Conservation (phyloP, 306 rosid species). For the Aeschynomene evenia region DNA sequence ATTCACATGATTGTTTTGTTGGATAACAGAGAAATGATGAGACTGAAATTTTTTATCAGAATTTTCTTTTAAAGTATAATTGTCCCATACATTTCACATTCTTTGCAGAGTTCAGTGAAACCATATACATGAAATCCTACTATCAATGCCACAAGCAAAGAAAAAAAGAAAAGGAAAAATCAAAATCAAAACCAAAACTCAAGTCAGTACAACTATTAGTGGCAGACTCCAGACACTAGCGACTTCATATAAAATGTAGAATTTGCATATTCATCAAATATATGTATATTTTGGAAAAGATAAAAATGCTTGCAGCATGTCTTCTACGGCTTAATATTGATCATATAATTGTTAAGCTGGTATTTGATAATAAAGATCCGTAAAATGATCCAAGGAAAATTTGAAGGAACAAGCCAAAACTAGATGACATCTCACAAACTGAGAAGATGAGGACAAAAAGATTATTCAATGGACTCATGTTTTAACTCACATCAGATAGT, state of each 20-base stretch:
- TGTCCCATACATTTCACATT: neutral
- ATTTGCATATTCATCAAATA: no score
- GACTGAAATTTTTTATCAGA: neutral
- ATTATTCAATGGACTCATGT: neutral
- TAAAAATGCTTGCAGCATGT: neutral
- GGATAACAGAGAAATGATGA: neutral
- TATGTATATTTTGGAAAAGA: no score
- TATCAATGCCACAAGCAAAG: neutral
- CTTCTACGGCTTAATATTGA: neutral
- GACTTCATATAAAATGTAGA: neutral
- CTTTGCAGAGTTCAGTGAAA: neutral
- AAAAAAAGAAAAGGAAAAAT: neutral
- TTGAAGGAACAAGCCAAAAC: neutral
- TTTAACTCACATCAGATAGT: conserved; percentile 54
- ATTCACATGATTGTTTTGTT: neutral
- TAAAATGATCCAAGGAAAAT: neutral
- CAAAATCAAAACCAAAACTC: conserved; percentile 3
- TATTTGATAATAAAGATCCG: neutral
- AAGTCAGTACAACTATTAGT: neutral
- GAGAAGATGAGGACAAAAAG: neutral
- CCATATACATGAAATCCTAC: neutral
- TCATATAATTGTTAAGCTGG: neutral
- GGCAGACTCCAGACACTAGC: neutral
- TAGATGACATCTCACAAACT: neutral
- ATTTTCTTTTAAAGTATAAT: neutral